A percentile compares a stretch with the other conserved stretches of the same genome.
Evolutionary conservation across 202 grass and related monocot species (phyloP).

Genomic region (Bolboschoenoplectus hybrid): DNA sequence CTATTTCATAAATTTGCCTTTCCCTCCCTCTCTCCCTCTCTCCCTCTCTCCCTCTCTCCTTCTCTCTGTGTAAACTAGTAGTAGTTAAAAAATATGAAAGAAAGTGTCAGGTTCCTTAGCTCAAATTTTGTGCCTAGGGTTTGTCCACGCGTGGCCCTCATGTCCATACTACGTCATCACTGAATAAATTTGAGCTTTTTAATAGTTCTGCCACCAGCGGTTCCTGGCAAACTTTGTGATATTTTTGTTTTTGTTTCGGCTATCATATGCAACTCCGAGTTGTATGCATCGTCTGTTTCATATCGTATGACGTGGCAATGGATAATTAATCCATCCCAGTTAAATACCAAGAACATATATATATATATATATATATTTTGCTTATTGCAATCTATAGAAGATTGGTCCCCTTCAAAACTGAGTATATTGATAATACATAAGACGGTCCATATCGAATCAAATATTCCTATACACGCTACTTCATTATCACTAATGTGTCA

Average conservation of each 20-base stretch:
- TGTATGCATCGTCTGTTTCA: not conserved
- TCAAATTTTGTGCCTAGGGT: conserved; percentile 20
- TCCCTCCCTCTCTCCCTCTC: not conserved
- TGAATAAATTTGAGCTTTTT: conserved; percentile 17
- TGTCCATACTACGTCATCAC: conserved; percentile 34
- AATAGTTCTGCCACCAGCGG: conserved; percentile 3
- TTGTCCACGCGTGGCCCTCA: conserved; percentile 26
- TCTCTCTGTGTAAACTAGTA: not conserved
- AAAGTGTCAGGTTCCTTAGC: not conserved
- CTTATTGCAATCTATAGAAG: too few relatives aligned
- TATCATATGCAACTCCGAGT: conserved; percentile 16
- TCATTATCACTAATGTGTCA: too few relatives aligned
- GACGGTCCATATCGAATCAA: too few relatives aligned
- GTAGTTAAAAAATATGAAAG: not conserved
- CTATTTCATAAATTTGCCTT: conserved; percentile 7
- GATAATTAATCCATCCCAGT: not conserved
- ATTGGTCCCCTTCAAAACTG: too few relatives aligned
- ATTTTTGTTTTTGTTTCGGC: not conserved
- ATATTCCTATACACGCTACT: too few relatives aligned
- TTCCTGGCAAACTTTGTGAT: not conserved
- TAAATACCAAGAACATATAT: not conserved
- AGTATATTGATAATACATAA: too few relatives aligned
- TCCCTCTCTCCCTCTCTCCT: too few relatives aligned
- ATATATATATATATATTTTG: too few relatives aligned
- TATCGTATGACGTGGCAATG: not conserved